These are phyloP conservation scores for Hypoxylon sp. DNA, from an alignment of 2,329 filamentous ascomycete species.

Conservation along the genomic window DNA sequence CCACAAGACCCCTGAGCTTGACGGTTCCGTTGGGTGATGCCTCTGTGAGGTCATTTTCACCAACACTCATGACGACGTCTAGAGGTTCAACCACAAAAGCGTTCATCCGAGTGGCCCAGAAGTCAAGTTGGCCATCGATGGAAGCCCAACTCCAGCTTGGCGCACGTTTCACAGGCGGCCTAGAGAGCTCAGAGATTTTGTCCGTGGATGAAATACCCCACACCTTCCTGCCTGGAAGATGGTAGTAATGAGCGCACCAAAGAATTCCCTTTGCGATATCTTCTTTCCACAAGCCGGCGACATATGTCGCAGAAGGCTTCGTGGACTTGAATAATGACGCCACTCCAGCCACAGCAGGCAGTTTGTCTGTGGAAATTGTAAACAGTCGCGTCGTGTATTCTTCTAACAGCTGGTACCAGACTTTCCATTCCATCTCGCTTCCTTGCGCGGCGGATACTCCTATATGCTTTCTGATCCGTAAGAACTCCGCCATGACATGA, in stretches of 20 bases:
- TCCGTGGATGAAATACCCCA: conserved; percentile 23
- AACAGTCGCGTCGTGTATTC: conserved; percentile 32
- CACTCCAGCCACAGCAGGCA: conserved; percentile 33
- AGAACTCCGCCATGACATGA: conserved; percentile 26
- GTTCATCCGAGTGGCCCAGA: conserved; percentile 22
- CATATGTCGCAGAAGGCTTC: conserved; percentile 24
- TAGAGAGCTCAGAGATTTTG: conserved; percentile 13
- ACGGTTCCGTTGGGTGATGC: conserved; percentile 11
- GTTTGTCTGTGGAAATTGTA: conserved; percentile 29
- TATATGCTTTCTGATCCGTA: conserved; percentile 22
- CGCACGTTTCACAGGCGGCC: conserved; percentile 20
- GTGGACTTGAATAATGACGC: conserved; percentile 27
- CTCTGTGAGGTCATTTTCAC: conserved; percentile 20
- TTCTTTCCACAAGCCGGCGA: conserved; percentile 35
- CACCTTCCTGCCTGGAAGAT: conserved; percentile 24
- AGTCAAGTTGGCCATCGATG: conserved; percentile 33
- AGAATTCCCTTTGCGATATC: conserved; percentile 31
- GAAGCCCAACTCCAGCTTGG: conserved; percentile 39
- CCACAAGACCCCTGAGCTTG: conserved; percentile 24
- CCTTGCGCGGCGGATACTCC: conserved; percentile 11
- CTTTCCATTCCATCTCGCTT: conserved; percentile 14
- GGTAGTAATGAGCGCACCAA: conserved; percentile 33
- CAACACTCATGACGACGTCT: conserved; percentile 22
- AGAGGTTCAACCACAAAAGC: conserved; percentile 17
- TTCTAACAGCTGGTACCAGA: conserved; percentile 31